These are phyloP conservation scores for Pisolithus thermaeus DNA, from an alignment of 1,284 basidiomycete genomes.

Conservation along the genomic window DNA sequence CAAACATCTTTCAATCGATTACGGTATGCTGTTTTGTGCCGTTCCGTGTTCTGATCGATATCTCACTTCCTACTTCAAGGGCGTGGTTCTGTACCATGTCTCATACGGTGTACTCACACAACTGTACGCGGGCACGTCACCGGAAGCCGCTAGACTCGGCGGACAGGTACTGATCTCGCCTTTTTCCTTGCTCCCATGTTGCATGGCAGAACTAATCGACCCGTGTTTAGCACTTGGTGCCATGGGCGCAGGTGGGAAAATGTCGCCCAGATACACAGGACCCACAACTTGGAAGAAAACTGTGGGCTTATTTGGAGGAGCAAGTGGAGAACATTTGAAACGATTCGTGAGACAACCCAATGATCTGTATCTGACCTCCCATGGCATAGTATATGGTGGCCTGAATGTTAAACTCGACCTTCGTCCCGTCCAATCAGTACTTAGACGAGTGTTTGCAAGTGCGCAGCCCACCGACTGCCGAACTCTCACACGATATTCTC, in stretches of 20 bases:
- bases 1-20: background rate
- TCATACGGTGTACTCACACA: constrained; percentile 31
- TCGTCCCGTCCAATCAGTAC: too few species aligned
- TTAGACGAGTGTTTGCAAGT: too few species aligned
- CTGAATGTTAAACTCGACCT: too few species aligned
- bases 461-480: too few species aligned
- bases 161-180: constrained; percentile 35
- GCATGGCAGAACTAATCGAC: background rate
- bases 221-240: constrained; percentile 35
- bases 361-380: too few species aligned
- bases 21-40: constrained; percentile 1
- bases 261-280: constrained; percentile 24
- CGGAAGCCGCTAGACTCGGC: constrained; percentile 36
- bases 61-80: background rate
- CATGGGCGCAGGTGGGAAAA: constrained; percentile 37
- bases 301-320: constrained; percentile 44
- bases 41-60: background rate
- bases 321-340: constrained; percentile 27
- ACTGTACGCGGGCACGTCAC: constrained; percentile 36
- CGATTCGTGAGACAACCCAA: too few species aligned
- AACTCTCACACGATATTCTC: too few species aligned
- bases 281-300: constrained; percentile 28
- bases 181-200: background rate
- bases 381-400: too few species aligned
- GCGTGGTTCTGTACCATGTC: constrained; percentile 18